These are phyloP conservation scores for Trichoderma citrinoviride DNA, from an alignment of 2,329 filamentous ascomycete species.

Conservation along the genomic window DNA sequence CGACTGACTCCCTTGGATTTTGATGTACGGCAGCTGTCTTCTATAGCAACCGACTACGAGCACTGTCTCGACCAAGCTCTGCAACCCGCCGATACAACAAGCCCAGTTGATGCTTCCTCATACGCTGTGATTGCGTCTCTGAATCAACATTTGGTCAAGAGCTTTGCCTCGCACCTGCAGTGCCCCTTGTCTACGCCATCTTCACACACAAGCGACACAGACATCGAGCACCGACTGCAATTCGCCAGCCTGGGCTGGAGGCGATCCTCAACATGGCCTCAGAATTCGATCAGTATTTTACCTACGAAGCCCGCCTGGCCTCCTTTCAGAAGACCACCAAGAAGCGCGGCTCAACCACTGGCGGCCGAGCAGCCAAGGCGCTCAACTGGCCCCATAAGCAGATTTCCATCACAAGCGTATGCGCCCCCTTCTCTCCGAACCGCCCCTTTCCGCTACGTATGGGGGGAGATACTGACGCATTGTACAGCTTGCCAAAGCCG, in stretches of 20 bases:
- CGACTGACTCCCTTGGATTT: background rate
- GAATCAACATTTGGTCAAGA: slow-evolving; percentile 1
- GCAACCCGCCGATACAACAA: background rate
- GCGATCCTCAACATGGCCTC: slow-evolving; percentile 19
- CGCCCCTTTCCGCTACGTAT: background rate
- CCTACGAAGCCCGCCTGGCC: slow-evolving; percentile 72
- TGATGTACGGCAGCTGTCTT: background rate
- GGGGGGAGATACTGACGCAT: slow-evolving; percentile 27
- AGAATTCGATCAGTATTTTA: slow-evolving; percentile 48
- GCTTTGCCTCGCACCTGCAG: slow-evolving; percentile 12
- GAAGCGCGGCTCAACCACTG: slow-evolving; percentile 66
- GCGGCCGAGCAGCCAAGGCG: slow-evolving; percentile 49
- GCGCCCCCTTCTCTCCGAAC: slow-evolving; percentile 14
- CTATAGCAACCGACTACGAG: background rate
- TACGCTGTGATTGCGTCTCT: slow-evolving; percentile 5
- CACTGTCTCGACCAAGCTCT: background rate
- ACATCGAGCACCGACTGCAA: background rate
- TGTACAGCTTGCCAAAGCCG: slow-evolving; percentile 76
- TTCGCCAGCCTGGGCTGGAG: background rate
- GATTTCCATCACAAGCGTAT: slow-evolving; percentile 35
- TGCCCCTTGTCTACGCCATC: background rate
- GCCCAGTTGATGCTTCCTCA: slow-evolving; percentile 10
- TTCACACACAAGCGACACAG: background rate
- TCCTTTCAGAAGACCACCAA: slow-evolving; percentile 72
- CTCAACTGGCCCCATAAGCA: slow-evolving; percentile 72